These are phyloP conservation scores for Pterocarpus santalinus DNA, from an alignment of 306 rosid species.

Conservation along the genomic window DNA sequence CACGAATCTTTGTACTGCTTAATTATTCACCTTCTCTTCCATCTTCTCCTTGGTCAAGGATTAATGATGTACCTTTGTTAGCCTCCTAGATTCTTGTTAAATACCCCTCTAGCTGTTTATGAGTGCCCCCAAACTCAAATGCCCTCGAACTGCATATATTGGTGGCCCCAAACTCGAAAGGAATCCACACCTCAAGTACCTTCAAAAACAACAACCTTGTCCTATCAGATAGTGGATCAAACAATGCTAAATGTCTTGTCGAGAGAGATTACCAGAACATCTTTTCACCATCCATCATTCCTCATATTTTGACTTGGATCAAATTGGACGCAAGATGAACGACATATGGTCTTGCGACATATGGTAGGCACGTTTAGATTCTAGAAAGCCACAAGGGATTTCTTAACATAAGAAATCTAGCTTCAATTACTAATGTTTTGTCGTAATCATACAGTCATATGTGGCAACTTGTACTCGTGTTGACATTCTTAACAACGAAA, in stretches of 20 bases:
- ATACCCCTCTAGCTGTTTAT: not conserved
- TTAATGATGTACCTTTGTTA: not conserved
- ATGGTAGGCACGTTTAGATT: not conserved
- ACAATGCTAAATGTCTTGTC: no score
- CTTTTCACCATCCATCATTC: no score
- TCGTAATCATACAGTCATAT: not conserved
- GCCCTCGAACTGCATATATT: no score
- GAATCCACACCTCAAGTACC: no score
- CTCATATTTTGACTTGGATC: no score
- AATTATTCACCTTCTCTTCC: not conserved
- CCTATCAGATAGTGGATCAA: no score
- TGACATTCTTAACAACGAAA: conserved; percentile 25
- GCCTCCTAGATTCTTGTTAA: not conserved
- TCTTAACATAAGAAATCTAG: not conserved
- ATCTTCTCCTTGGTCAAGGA: not conserved
- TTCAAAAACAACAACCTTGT: no score
- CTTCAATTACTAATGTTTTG: not conserved
- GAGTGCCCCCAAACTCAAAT: no score
- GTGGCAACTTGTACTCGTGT: conserved; percentile 21
- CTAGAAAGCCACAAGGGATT: not conserved
- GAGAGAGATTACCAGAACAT: no score
- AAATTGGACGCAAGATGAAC: not conserved
- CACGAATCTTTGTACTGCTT: no score
- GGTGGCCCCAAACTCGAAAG: no score
- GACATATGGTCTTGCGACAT: not conserved